A percentile compares a stretch with the other conserved stretches of the same genome.
phyloP scores from a whole-genome alignment of 495 filamentous ascomycete species.

The Aspergillus bertholletiae region DNA sequence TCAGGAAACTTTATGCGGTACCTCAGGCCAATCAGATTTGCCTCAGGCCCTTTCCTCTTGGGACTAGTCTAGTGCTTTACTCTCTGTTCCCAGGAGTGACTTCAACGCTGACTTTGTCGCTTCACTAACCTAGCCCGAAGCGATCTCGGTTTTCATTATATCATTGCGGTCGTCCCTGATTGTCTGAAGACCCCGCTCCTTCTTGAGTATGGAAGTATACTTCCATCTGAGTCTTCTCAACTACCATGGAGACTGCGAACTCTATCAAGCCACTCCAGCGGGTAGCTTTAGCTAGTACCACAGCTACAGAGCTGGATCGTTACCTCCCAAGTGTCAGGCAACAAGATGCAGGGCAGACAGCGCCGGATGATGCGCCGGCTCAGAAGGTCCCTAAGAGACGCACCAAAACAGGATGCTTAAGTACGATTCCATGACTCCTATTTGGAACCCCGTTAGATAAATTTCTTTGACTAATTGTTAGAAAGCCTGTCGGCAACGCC shows the following conservation, averaged over 20 bases:
- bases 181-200: background rate
- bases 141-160: background rate
- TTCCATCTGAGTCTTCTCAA: background rate
- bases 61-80: background rate
- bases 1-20: background rate
- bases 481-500: constrained; percentile 83
- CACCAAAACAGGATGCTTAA: constrained; percentile 96
- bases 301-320: background rate
- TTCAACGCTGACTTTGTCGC: background rate
- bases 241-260: constrained; percentile 14
- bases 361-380: constrained; percentile 14
- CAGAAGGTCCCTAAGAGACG: constrained; percentile 54
- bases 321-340: background rate
- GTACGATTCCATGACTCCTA: constrained; percentile 51
- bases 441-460: background rate
- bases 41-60: background rate
- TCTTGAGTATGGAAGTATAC: constrained; percentile 14
- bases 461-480: background rate
- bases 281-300: background rate
- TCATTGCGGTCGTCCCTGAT: background rate
- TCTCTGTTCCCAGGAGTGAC: background rate
- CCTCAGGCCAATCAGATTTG: background rate
- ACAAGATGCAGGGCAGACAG: background rate
- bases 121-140: background rate
- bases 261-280: constrained; percentile 1